Evolutionary conservation across 257 asterid species (phyloP).

Genomic region (Agastache rugosa): DNA sequence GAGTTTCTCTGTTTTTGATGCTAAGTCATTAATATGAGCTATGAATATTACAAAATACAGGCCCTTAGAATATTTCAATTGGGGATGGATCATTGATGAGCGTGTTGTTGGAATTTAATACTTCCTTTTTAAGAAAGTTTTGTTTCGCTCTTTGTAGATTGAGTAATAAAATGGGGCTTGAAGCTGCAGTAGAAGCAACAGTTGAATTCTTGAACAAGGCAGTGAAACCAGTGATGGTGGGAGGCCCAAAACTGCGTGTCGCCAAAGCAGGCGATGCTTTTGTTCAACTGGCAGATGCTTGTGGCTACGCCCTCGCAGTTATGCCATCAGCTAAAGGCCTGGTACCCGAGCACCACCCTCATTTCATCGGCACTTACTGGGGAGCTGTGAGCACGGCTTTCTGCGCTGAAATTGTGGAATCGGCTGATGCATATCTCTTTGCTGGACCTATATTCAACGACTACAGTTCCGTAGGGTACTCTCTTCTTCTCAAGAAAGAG

Average conservation of each 20-base stretch:
- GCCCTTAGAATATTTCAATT: not conserved
- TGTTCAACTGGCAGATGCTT: slow-evolving; percentile 59
- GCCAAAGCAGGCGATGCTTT: slow-evolving; percentile 73
- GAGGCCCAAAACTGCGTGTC: slow-evolving; percentile 77
- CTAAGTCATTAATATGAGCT: not conserved
- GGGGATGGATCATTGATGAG: not conserved
- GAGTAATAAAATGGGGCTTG: slow-evolving; percentile 72
- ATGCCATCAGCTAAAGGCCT: slow-evolving; percentile 89
- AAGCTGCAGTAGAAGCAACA: slow-evolving; percentile 80
- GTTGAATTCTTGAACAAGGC: slow-evolving; percentile 76
- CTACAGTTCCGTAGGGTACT: slow-evolving; percentile 84
- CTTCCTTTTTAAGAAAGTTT: not conserved
- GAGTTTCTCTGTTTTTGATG: not conserved
- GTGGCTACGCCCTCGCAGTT: slow-evolving; percentile 68
- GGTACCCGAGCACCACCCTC: slow-evolving; percentile 78
- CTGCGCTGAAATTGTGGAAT: slow-evolving; percentile 85
- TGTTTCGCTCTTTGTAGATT: slow-evolving; percentile 41
- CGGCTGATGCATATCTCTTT: slow-evolving; percentile 83
- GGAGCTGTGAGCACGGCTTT: slow-evolving; percentile 84
- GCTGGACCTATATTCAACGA: slow-evolving; percentile 86
- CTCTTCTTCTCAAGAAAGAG: slow-evolving; percentile 83
- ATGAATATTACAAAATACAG: not conserved
- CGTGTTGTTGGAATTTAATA: slow-evolving; percentile 10
- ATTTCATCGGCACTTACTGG: slow-evolving; percentile 85
- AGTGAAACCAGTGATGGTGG: slow-evolving; percentile 90